Percentiles rank a stretch among this genome's conserved stretches.
phyloP scores from a whole-genome alignment of 2,329 filamentous ascomycete genomes.

The Sporothrix curviconia region DNA sequence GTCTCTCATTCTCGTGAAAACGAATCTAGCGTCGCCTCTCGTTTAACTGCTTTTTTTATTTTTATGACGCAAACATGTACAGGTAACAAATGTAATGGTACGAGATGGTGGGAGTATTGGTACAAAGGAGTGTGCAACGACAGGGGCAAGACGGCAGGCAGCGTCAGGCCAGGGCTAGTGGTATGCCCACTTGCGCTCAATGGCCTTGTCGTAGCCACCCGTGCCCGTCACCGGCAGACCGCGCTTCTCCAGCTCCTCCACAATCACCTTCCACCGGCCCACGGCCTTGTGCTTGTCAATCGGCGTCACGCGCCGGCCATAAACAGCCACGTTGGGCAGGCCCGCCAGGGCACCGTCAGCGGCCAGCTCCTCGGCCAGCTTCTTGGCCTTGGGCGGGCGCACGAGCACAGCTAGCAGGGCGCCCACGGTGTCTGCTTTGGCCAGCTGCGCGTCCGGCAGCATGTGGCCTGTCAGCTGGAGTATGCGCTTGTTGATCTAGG shows the following conservation, averaged over 20 bases:
- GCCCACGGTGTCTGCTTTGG: constrained; percentile 46
- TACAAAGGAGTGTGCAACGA: constrained; percentile 1
- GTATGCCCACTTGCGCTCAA: constrained; percentile 20
- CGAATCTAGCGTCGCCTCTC: not conserved
- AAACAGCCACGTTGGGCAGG: constrained; percentile 66
- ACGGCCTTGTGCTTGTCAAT: constrained; percentile 61
- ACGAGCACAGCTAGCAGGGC: constrained; percentile 48
- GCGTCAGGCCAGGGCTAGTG: not conserved
- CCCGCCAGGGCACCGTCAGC: constrained; percentile 38
- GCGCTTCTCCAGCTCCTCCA: constrained; percentile 26
- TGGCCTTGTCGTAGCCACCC: constrained; percentile 18
- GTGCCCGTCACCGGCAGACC: constrained; percentile 25
- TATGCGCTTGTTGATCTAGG: constrained; percentile 71
- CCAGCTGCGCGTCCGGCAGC: constrained; percentile 64
- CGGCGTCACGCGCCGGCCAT: constrained; percentile 56
- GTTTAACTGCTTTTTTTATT: not conserved
- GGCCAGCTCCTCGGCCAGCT: constrained; percentile 57
- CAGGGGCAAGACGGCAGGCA: not conserved
- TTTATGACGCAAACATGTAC: not conserved
- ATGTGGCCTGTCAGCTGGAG: constrained; percentile 73
- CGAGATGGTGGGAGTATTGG: not conserved
- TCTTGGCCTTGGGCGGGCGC: constrained; percentile 49
- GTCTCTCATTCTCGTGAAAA: too few relatives aligned
- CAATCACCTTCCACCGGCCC: constrained; percentile 34
- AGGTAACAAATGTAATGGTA: not conserved